Evolutionary conservation across 73 alveolate species (phyloP), one percentile per base, ranked within the genome.

Genomic region (Blepharisma stoltei): DNA sequence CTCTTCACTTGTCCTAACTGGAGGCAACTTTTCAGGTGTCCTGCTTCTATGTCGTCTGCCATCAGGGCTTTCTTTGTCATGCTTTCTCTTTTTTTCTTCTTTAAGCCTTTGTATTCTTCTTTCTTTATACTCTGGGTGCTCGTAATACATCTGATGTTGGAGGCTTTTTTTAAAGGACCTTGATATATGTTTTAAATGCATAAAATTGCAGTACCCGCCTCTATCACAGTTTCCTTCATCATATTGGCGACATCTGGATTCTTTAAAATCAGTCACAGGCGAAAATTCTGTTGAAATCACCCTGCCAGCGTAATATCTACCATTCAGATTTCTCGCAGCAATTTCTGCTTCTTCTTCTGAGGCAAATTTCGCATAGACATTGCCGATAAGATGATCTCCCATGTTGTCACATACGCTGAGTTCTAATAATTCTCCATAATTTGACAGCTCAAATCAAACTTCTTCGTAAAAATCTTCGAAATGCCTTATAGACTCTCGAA

Each of bases 311-410:
- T 98, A 98, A 82, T 94, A 96, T 52, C 97, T 83, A 43, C 99
- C 99, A 50, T 95, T 90, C 52, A 98, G 88, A 69, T 94, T 95
- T 84, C 85, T 89, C 70, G 86, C 82, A 54, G 99, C 98, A 20
- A 84, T 85, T 67, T 92, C 96, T 21, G 99, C 99, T 43, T 94
- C 98, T 55, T 86, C 95, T 90, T 97, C 99, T 69, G 92, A 89
- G 70, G 84, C 81, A 86, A 83, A 97, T 89, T 97, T 97, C 46
- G 94, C 97, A 82, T 97, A 97, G 65, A 92, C 99, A 85, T 97
- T 96, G 21, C 99, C 99, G 43, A 97, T 96, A 94, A 97, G 77
- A 86, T 97, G 99, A 81, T 97, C 99, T 21, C 99, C 99, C 68
- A 97, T 95, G 83, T 97, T 97, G 85, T 97, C 99, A 79, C 98